Conservation (phyloP, 192 early-diverging fungal species). For the Piromyces sp. region DNA sequence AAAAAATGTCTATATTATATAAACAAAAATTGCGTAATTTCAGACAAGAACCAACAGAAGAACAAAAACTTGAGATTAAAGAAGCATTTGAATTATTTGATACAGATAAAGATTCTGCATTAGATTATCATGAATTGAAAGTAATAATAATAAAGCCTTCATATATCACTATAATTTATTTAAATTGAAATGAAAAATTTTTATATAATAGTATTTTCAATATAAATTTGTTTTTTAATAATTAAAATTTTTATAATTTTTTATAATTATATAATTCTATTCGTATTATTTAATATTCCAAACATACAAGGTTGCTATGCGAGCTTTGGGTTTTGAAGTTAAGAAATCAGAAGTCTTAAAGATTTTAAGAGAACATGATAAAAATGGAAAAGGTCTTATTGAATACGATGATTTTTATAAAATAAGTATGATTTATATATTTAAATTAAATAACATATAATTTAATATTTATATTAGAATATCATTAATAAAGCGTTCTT, state of each 20-base stretch:
- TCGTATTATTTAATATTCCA: no score
- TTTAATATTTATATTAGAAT: conserved; percentile 9
- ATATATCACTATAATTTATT: no score
- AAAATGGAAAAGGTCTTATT: conserved; percentile 30
- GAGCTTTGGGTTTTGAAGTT: conserved; percentile 67
- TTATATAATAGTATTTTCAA: no score
- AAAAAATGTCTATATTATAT: neutral
- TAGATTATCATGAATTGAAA: conserved; percentile 75
- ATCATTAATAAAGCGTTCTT: no score
- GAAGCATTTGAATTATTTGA: conserved; percentile 46
- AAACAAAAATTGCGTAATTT: neutral
- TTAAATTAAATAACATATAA: neutral
- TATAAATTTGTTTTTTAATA: no score
- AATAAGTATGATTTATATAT: conserved; percentile 36
- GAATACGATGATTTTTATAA: conserved; percentile 47
- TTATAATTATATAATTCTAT: no score
- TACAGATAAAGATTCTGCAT: conserved; percentile 41
- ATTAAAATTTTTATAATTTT: no score
- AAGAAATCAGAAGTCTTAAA: conserved; percentile 66
- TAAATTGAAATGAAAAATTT: no score
- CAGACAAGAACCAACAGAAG: conserved; percentile 36
- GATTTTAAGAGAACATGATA: conserved; percentile 42
- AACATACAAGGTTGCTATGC: conserved; percentile 61
- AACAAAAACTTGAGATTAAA: conserved; percentile 45
- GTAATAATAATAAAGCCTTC: no score